These are phyloP conservation scores for Penicillium sp. DNA, from an alignment of 2,329 filamentous ascomycete genomes.

Conservation along the genomic window DNA sequence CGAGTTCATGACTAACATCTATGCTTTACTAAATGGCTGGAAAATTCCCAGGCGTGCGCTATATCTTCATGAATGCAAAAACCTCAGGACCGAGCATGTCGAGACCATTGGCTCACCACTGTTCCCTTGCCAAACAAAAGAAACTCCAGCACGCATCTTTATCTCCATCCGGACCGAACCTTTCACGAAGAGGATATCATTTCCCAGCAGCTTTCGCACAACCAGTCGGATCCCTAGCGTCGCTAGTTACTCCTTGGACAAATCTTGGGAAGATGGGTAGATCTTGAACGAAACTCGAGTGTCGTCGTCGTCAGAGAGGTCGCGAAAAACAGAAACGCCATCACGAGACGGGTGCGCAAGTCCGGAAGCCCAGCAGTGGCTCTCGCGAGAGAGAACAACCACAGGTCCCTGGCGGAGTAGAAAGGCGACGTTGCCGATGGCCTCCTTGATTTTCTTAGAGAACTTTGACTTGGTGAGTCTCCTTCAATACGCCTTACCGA, in stretches of 20 bases:
- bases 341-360: slow-evolving; percentile 5
- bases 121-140: too few relatives aligned
- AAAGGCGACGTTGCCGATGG: too few relatives aligned
- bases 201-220: background rate
- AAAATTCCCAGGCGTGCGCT: too few relatives aligned
- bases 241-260: slow-evolving; percentile 1
- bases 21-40: too few relatives aligned
- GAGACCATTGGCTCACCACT: too few relatives aligned
- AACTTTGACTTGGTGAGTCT: too few relatives aligned
- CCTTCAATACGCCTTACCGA: too few relatives aligned
- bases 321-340: slow-evolving; percentile 10
- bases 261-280: slow-evolving; percentile 2
- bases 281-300: slow-evolving; percentile 6
- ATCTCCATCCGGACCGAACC: slow-evolving; percentile 10
- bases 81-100: too few relatives aligned
- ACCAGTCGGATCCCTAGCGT: background rate
- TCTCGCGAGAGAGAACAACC: background rate
- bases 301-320: slow-evolving; percentile 2
- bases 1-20: too few relatives aligned
- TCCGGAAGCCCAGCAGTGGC: background rate
- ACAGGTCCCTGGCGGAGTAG: background rate
- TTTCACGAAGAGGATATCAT: slow-evolving; percentile 13
- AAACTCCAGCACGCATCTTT: too few relatives aligned
- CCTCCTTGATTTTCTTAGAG: too few relatives aligned
- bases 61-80: too few relatives aligned